These are phyloP conservation scores for Gillenia trifoliata DNA, from an alignment of 306 rosid genomes.

Conservation along the genomic window DNA sequence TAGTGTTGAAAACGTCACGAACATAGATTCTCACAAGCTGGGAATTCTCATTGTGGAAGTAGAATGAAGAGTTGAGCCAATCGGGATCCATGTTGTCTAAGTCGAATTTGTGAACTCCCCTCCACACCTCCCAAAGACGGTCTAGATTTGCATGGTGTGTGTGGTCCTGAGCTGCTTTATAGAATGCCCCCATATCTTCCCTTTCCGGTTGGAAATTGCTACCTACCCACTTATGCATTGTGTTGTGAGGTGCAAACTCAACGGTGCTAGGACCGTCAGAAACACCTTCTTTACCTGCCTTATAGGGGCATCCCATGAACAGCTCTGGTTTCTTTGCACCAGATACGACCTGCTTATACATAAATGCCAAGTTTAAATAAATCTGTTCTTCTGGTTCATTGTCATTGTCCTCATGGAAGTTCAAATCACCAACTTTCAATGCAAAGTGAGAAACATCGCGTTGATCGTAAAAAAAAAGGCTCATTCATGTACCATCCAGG, in stretches of 20 bases:
- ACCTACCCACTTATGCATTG: slow-evolving; percentile 23
- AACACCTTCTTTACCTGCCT: background rate
- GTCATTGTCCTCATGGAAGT: no score
- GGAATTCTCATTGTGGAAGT: slow-evolving; percentile 25
- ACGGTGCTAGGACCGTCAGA: slow-evolving; percentile 11
- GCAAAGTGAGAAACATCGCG: no score
- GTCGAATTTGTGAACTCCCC: background rate
- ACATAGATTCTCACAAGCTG: slow-evolving; percentile 13
- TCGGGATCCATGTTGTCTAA: slow-evolving; percentile 2
- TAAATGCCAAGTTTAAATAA: background rate
- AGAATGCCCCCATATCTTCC: slow-evolving; percentile 25
- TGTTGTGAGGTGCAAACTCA: slow-evolving; percentile 19
- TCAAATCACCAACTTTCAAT: no score
- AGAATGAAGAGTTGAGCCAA: slow-evolving; percentile 21
- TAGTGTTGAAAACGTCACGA: no score
- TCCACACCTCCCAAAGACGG: slow-evolving; percentile 25
- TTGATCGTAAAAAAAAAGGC: no score
- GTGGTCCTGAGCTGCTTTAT: slow-evolving; percentile 18
- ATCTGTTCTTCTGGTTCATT: background rate
- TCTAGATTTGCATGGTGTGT: slow-evolving; percentile 20
- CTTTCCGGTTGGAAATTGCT: background rate
- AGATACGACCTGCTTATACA: slow-evolving; percentile 20
- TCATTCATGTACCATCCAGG: no score
- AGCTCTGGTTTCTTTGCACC: slow-evolving; percentile 18
- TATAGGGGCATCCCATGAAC: slow-evolving; percentile 21